Evolutionary conservation across 2,329 filamentous ascomycete species (phyloP).

Genomic region (Botrytis byssoidea): DNA sequence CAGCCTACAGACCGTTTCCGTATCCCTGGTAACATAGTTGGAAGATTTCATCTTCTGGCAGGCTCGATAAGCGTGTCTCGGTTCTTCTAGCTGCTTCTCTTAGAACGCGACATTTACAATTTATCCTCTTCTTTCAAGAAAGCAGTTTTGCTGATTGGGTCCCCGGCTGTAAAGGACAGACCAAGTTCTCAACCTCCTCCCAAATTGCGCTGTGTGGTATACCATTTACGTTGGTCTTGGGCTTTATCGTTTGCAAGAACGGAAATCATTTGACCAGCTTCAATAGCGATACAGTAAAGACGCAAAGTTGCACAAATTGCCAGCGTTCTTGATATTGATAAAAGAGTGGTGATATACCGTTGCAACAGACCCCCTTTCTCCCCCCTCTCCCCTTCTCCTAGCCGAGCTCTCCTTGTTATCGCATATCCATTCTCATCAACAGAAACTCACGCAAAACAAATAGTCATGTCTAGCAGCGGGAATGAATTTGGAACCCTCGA

Average conservation of each 20-base stretch:
- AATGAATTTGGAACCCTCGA: fast-evolving
- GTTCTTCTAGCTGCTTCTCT: too few species aligned
- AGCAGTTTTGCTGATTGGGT: not conserved
- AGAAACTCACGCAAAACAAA: not conserved
- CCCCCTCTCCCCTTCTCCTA: not conserved
- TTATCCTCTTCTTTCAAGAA: not conserved
- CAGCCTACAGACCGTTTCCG: too few species aligned
- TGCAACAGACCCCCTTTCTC: not conserved
- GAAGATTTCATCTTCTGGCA: too few species aligned
- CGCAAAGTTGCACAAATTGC: not conserved
- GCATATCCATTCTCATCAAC: not conserved
- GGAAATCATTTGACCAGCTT: not conserved
- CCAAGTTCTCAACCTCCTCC: not conserved
- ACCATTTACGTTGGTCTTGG: not conserved
- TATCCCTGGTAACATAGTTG: too few species aligned
- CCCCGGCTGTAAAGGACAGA: not conserved
- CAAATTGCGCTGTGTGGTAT: not conserved
- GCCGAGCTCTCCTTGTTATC: not conserved
- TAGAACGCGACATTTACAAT: too few species aligned
- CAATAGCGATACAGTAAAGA: not conserved
- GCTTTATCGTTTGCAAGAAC: not conserved
- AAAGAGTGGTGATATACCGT: not conserved
- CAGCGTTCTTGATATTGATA: not conserved
- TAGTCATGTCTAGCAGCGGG: not conserved
- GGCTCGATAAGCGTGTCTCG: too few species aligned